A percentile compares a stretch with the other conserved stretches of the same genome.
Evolutionary conservation across 257 asterid species (phyloP).

Genomic region (Solanum tacnaense): DNA sequence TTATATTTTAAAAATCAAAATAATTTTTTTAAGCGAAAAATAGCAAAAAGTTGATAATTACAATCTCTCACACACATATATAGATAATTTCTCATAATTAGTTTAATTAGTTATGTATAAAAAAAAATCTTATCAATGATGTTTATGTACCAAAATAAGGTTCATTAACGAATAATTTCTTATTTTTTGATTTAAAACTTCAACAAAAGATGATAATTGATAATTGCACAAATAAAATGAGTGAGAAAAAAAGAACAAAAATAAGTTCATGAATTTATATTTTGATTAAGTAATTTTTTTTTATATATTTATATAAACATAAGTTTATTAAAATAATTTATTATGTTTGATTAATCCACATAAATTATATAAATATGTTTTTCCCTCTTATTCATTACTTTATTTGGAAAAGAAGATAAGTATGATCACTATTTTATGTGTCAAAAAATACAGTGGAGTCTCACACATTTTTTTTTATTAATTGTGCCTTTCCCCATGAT

Average conservation of each 20-base stretch:
- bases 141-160: too few relatives aligned
- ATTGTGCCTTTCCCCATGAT: background rate
- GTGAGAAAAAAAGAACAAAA: background rate
- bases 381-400: too few relatives aligned
- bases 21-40: background rate
- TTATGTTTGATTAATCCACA: background rate
- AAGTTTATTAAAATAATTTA: too few relatives aligned
- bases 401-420: background rate
- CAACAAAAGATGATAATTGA: too few relatives aligned
- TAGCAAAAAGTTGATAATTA: background rate
- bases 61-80: background rate
- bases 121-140: background rate
- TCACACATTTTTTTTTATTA: background rate
- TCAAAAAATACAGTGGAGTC: background rate
- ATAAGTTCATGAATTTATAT: too few relatives aligned
- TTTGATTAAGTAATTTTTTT: too few relatives aligned
- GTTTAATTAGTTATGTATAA: background rate
- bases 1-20: background rate
- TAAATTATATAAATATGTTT: too few relatives aligned
- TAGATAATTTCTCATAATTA: background rate
- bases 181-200: too few relatives aligned
- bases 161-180: too few relatives aligned
- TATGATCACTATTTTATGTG: background rate
- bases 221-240: background rate
- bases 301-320: too few relatives aligned